Conservation (phyloP, 257 asterid genomes). For the Apocynum venetum region DNA sequence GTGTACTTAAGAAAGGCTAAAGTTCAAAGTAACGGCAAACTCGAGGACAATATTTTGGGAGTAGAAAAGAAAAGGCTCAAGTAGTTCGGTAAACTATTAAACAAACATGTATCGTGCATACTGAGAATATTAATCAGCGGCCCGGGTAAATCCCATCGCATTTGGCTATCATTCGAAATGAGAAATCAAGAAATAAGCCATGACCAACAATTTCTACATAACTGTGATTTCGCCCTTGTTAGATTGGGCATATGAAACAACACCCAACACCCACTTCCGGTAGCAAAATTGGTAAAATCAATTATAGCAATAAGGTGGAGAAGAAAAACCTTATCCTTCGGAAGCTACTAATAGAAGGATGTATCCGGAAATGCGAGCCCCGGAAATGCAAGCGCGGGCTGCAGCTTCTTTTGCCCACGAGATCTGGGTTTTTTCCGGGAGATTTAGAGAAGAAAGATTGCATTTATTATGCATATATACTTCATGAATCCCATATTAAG, state of each 20-base stretch:
- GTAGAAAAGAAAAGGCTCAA: constrained; percentile 9
- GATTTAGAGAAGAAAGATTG: no score
- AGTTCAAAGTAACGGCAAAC: background rate
- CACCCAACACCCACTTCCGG: background rate
- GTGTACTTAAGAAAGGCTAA: background rate
- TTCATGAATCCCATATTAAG: no score
- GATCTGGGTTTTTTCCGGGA: background rate
- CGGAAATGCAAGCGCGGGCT: background rate
- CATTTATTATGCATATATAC: no score
- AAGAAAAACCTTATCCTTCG: background rate
- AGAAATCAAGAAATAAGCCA: background rate
- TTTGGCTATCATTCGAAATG: background rate
- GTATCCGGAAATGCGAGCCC: background rate
- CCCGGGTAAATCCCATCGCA: background rate
- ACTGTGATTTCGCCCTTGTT: background rate
- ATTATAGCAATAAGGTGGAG: background rate
- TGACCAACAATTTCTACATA: background rate
- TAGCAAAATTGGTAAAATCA: background rate
- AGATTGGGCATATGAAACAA: background rate
- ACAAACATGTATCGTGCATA: constrained; percentile 13
- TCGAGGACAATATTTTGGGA: background rate
- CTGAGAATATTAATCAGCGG: background rate
- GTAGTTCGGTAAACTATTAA: background rate
- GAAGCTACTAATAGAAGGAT: background rate
- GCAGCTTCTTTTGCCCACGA: background rate